Evolutionary conservation across 2,329 filamentous ascomycete genomes (phyloP).

Genomic region (Fusarium phyllophilum): DNA sequence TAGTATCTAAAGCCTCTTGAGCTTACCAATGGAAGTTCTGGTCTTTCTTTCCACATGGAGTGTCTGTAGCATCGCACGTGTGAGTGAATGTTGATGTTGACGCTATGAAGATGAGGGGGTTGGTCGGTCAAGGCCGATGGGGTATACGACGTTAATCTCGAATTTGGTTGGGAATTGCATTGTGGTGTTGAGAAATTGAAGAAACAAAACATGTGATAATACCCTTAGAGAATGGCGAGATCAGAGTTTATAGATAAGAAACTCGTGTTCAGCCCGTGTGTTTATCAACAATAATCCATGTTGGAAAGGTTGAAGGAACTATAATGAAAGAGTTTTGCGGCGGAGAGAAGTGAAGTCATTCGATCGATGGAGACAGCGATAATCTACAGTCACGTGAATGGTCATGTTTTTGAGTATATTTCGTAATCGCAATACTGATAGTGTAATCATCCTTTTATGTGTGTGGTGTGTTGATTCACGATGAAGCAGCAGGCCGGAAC

Average conservation of each 20-base stretch:
- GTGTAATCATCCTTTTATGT: not conserved
- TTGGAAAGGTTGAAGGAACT: not conserved
- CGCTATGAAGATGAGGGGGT: not conserved
- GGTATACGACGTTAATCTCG: not conserved
- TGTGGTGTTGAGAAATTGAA: conserved; percentile 7
- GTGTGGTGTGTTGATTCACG: not conserved
- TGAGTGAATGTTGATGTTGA: not conserved
- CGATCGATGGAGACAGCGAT: not conserved
- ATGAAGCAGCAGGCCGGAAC: too few species aligned
- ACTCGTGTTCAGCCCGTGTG: not conserved
- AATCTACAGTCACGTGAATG: conserved; percentile 13
- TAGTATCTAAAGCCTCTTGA: conserved; percentile 29
- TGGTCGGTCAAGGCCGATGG: not conserved
- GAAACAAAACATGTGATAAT: conserved; percentile 3
- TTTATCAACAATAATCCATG: not conserved
- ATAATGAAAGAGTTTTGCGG: conserved; percentile 10
- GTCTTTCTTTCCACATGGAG: conserved; percentile 39
- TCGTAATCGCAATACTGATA: not conserved
- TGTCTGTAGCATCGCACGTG: not conserved
- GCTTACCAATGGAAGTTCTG: conserved; percentile 45
- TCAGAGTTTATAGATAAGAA: not conserved
- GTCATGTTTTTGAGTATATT: conserved; percentile 1
- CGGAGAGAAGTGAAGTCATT: conserved; percentile 26
- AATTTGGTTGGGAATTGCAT: not conserved
- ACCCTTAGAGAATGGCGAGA: not conserved